Conservation (phyloP, 352 stramenopile species). For the Phytophthora podocarpi region DNA sequence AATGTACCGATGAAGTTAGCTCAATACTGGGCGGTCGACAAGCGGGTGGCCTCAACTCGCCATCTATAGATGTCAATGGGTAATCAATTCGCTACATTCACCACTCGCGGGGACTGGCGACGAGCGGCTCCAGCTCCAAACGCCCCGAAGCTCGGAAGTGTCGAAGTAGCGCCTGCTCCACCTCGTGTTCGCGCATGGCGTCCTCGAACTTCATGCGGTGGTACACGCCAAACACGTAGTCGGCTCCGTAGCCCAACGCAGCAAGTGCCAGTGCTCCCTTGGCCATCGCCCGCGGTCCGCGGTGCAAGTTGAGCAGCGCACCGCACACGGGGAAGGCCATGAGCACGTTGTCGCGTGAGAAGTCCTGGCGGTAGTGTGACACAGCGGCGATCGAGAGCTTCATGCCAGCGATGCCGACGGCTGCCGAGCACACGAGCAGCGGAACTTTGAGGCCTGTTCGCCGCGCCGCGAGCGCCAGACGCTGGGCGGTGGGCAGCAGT, state of each 20-base stretch:
- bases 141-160: not conserved
- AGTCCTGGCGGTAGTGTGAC: conserved; percentile 55
- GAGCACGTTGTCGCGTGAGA: conserved; percentile 56
- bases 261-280: conserved; percentile 44
- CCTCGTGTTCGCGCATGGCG: conserved; percentile 18
- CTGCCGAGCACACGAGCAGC: conserved; percentile 40
- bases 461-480: conserved; percentile 36
- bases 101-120: conserved; percentile 6
- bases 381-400: conserved; percentile 57
- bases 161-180: conserved; percentile 13
- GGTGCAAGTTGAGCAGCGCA: conserved; percentile 48
- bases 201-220: conserved; percentile 38
- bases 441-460: conserved; percentile 46
- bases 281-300: conserved; percentile 45
- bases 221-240: conserved; percentile 39
- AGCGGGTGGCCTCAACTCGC: too few relatives aligned
- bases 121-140: conserved; percentile 18
- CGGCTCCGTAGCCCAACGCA: conserved; percentile 41
- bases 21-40: too few relatives aligned
- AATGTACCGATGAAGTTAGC: conserved; percentile 8
- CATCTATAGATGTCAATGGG: conserved; percentile 8
- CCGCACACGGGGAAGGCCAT: conserved; percentile 57
- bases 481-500: conserved; percentile 13
- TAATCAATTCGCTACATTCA: conserved; percentile 9
- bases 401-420: conserved; percentile 60